Evolutionary conservation across 257 asterid species (phyloP), one percentile per base, ranked within the genome.

Genomic region (Fraxinus cuspidata): DNA sequence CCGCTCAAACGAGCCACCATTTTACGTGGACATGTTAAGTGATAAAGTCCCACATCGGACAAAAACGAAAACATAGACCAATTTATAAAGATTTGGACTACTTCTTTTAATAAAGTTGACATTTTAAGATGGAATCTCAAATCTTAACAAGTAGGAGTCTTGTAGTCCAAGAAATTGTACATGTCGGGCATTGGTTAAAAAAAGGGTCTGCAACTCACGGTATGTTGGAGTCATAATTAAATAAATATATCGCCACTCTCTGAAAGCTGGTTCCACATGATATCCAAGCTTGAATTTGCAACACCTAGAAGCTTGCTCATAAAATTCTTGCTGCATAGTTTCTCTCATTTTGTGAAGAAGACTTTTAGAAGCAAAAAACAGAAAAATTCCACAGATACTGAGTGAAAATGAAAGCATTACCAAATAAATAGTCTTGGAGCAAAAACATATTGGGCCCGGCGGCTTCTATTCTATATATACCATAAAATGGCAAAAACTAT

Each of bases 371-470:
- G 65, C 64, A 53, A 19, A 53, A 53, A 53, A 53, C 8, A 4
- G 27, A 5, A 53, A 56, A 56, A 56, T 5, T 4, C 29, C 66
- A 56, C 25, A 7, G 66, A n/a, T 21, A 56, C 29, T 7, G 9
- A n/a, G 66, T 56, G 66, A 56, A 56, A 56, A 56, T 56, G 66
- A 56, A 56, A 56, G 28, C 66, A n/a, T 56, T n/a, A 23, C 66
- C 28, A 56, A n/a, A 56, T 29, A 56, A 56, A 56, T 7, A 56
- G 27, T 21, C 66, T 21, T 56, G 66, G 29, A 21, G 10, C 7
- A n/a, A 6, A 18, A 56, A n/a, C 66, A 2, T n/a, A 19, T n/a
- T 21, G 66, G 66, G 13, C 27, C 66, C 66, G 29, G 66, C 28
- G 66, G 28, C 66, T 40, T 40, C 16, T 40, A 56, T 56, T 56